Percentiles rank a stretch among this genome's conserved stretches.
phyloP scores from a whole-genome alignment of 306 rosid genomes.

The Neltuma alba region DNA sequence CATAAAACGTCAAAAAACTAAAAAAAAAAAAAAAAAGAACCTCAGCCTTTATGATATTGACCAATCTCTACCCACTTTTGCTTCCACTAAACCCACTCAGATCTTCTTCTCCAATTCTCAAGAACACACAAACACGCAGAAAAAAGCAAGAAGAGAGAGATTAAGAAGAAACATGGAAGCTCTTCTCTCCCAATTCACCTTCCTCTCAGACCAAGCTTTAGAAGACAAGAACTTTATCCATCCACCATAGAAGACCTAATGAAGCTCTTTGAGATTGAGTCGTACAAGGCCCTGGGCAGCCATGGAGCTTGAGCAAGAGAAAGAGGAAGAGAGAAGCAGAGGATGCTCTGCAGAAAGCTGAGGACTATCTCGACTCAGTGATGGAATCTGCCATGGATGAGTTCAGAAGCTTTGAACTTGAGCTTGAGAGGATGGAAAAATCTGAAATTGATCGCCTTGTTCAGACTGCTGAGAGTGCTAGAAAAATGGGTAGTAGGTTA shows the following conservation, averaged over 20 bases:
- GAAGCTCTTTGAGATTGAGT: slow-evolving; percentile 92
- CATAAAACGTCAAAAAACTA: not conserved
- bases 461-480: slow-evolving; percentile 62
- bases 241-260: slow-evolving; percentile 72
- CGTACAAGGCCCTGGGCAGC: slow-evolving; percentile 95
- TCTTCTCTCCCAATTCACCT: slow-evolving; percentile 68
- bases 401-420: slow-evolving; percentile 72
- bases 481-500: slow-evolving; percentile 67
- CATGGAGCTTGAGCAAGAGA: slow-evolving; percentile 59
- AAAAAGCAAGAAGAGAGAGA: not conserved
- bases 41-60: not conserved
- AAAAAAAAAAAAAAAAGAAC: not conserved
- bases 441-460: slow-evolving; percentile 54
- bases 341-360: slow-evolving; percentile 55
- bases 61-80: not conserved
- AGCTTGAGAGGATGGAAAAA: slow-evolving; percentile 55
- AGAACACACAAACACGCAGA: not conserved
- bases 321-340: slow-evolving; percentile 68
- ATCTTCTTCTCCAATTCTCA: slow-evolving; percentile 29
- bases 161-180: slow-evolving; percentile 56
- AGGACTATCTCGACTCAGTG: slow-evolving; percentile 71
- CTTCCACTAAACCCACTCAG: slow-evolving; percentile 17
- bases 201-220: slow-evolving; percentile 74
- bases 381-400: slow-evolving; percentile 93
- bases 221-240: slow-evolving; percentile 80